These are phyloP conservation scores for Aspergillus tubingensis DNA, from an alignment of 2,329 filamentous ascomycete species.

Conservation along the genomic window DNA sequence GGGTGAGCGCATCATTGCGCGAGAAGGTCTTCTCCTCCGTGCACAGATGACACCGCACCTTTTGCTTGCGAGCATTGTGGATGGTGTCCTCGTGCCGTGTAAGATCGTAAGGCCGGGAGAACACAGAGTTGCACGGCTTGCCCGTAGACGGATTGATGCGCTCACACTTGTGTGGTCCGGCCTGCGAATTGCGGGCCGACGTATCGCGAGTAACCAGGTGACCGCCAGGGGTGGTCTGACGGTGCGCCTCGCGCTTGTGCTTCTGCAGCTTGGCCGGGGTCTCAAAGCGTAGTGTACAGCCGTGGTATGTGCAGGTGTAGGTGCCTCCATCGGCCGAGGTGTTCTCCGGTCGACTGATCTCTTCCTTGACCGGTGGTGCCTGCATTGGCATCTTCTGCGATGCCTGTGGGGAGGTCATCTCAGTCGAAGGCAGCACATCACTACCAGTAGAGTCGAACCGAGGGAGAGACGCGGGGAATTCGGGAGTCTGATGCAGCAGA, in stretches of 20 bases:
- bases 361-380: slow-evolving; percentile 38
- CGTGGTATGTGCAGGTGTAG: slow-evolving; percentile 95
- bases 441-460: slow-evolving; percentile 64
- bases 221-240: slow-evolving; percentile 64
- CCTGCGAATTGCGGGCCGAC: slow-evolving; percentile 75
- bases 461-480: slow-evolving; percentile 61
- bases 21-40: slow-evolving; percentile 97
- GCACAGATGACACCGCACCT: slow-evolving; percentile 89
- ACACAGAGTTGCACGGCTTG: slow-evolving; percentile 91
- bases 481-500: slow-evolving; percentile 50
- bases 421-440: slow-evolving; percentile 42
- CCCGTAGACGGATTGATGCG: slow-evolving; percentile 92
- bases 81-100: slow-evolving; percentile 97
- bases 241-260: slow-evolving; percentile 92
- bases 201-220: slow-evolving; percentile 42
- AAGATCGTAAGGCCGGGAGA: slow-evolving; percentile 93
- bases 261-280: slow-evolving; percentile 84
- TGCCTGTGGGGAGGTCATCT: slow-evolving; percentile 39
- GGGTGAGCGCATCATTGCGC: slow-evolving; percentile 87
- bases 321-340: slow-evolving; percentile 78
- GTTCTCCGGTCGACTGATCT: slow-evolving; percentile 58
- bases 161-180: slow-evolving; percentile 89
- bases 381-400: slow-evolving; percentile 36
- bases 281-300: slow-evolving; percentile 84
- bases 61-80: slow-evolving; percentile 90